Percentiles rank a stretch among this genome's conserved stretches.
phyloP scores from a whole-genome alignment of 306 rosid species.

The Lithocarpus polystachyus region DNA sequence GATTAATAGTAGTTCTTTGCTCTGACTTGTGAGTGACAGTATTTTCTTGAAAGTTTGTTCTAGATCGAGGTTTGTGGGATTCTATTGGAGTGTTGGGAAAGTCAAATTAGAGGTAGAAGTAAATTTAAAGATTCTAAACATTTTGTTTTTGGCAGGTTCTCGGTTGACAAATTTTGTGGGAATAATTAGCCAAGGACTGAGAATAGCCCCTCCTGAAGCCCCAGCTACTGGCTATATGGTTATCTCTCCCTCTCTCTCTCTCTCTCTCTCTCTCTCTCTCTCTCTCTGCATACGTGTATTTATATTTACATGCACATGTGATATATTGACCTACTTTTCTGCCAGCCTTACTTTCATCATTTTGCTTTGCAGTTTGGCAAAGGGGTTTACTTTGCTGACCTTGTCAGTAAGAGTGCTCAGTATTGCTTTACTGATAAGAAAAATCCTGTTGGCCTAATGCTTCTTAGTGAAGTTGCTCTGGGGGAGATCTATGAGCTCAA shows the following conservation, averaged over 20 bases:
- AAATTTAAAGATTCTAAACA: neutral
- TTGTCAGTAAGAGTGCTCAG: constrained; percentile 97
- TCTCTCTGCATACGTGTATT: neutral
- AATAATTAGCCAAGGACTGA: constrained; percentile 90
- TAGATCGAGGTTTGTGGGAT: neutral
- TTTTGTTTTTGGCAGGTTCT: constrained; percentile 55
- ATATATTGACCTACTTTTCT: neutral
- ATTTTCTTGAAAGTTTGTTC: constrained; percentile 15
- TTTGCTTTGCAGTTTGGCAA: constrained; percentile 80
- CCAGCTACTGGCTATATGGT: constrained; percentile 99
- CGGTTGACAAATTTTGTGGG: constrained; percentile 93
- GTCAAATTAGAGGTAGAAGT: constrained; percentile 16
- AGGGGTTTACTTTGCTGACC: constrained; percentile 91
- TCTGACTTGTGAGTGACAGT: constrained; percentile 9
- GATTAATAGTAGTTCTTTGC: constrained; percentile 6
- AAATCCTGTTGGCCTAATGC: constrained; percentile 82
- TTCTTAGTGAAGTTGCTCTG: constrained; percentile 91
- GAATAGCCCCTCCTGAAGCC: constrained; percentile 99
- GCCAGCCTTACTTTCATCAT: constrained; percentile 19
- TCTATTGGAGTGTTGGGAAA: neutral
- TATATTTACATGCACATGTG: neutral
- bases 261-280: constrained; percentile 5
- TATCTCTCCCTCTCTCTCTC: constrained; percentile 14
- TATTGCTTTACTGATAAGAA: constrained; percentile 95
- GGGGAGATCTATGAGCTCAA: constrained; percentile 83